Evolutionary conservation across 2,329 filamentous ascomycete species (phyloP), one percentile per base, ranked within the genome.

Genomic region (Penicillium expansum): DNA sequence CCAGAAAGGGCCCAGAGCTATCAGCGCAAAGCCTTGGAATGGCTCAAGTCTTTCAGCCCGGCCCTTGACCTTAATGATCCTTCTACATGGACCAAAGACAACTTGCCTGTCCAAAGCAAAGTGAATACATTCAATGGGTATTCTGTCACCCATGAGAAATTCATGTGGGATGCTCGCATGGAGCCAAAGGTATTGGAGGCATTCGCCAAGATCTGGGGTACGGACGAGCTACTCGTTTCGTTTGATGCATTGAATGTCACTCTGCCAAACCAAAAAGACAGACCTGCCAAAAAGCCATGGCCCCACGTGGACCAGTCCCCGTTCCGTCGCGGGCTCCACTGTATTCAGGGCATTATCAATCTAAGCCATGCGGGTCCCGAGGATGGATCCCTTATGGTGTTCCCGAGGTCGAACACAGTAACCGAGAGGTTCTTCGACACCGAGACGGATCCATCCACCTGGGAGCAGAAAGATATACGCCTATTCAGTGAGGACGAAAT

Each of bases 371-470:
- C 63, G 7, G 63, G 62, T 20, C 60, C 63, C 10, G 57, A 66
- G 20, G 62, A 66, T 42, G 63, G 62, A 22, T 55, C 62, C 2
- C 41, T 63, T 1, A 62, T 66, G 13, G 42, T 64, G 7, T 55
- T 58, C 10, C 61, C 63, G 9, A 52, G 44, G 10, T 64, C 63
- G 0, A 70, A 73, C 47, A 48, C 48, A 6, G 49, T 67, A 1
- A 66, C 59, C 8, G 71, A 72, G 5, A 58, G 67, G 13, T 73
- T 72, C 59, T 68, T 71, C 44, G 65, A 71, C n/a, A 66, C 67
- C 2, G 65, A 70, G 37, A 70, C 66, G 0, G 55, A 64, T 11
- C 48, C 48, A 16, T 51, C 45, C 2, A 62, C 50, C 13, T 64
- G 62, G 64, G 22, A 52, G 9, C 51, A 35, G 14, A 49, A 55